A percentile compares a stretch with the other conserved stretches of the same genome.
Conservation (phyloP, 176 grass and related monocot genomes). For the Tillandsia leiboldiana region DNA sequence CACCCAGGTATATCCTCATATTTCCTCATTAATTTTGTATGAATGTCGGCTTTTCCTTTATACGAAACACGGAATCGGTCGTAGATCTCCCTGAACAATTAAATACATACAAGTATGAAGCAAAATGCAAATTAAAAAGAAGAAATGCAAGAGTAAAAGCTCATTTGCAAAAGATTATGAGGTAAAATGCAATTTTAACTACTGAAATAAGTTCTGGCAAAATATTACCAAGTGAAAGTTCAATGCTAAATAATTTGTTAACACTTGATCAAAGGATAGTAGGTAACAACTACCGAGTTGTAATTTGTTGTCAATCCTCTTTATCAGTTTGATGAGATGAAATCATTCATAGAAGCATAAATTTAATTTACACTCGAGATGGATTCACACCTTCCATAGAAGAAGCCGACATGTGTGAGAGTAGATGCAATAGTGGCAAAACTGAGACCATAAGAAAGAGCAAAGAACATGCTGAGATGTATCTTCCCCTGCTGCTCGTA, state of each 20-base stretch:
- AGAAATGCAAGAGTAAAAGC: too few relatives aligned
- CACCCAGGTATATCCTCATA: conserved; percentile 78
- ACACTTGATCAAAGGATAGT: background rate
- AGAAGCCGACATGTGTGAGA: conserved; percentile 49
- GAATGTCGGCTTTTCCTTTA: conserved; percentile 63
- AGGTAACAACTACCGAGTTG: background rate
- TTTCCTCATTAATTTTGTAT: conserved; percentile 70
- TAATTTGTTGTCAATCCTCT: too few relatives aligned
- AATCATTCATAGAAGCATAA: background rate
- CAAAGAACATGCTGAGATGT: conserved; percentile 71
- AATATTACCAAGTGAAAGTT: too few relatives aligned
- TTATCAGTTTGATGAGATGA: too few relatives aligned
- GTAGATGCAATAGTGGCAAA: conserved; percentile 78
- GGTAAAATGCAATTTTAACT: too few relatives aligned
- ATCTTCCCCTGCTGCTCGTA: conserved; percentile 57
- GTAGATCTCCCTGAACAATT: conserved; percentile 54
- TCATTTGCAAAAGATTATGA: too few relatives aligned
- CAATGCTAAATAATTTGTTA: too few relatives aligned
- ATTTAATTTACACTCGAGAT: background rate
- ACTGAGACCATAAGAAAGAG: conserved; percentile 59
- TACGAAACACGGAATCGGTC: conserved; percentile 41
- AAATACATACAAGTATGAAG: background rate
- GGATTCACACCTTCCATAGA: conserved; percentile 57
- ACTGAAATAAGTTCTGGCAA: too few relatives aligned
- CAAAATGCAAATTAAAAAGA: too few relatives aligned